Base-by-base conservation (phyloP, 2,329 filamentous ascomycete genomes). In the Colletotrichum sp. region DNA sequence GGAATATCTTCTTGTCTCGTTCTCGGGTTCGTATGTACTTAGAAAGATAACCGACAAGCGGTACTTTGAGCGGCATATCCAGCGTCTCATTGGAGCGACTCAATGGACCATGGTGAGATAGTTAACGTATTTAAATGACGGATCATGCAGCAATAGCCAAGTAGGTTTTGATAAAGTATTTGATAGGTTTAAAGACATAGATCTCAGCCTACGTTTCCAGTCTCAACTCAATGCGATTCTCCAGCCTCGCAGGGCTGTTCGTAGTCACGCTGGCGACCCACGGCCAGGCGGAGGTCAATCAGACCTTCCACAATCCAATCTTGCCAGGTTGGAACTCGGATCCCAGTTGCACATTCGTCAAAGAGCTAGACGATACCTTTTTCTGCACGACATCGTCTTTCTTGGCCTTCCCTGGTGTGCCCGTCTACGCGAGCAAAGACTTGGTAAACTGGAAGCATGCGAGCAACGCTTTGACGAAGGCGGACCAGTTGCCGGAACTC, bases 381-480 rank as follows among this genome's bases (percentile, higher is more conserved):
- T 89, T 88, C 79, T 89, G 88, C 77, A 87, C 86, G 5, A 87
- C 87, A 0, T 90, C 89, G 2, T 89, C 87, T 0, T 91, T 91
- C 78, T 86, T 88, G 71, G 83, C 85, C 1, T 90, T 90, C 76
- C 89, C 89, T 0, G 89, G 88, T 1, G 80, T 90, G 10, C 89
- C 89, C 0, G 85, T 91, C n/a, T 87, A 90, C 78, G 87, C 88
- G 2, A 89, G 86, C 16, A 86, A 84, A 71, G 88, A 91, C 78
- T 80, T 91, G 18, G 77, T 84, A 27, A 86, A 87, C 70, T 91
- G 89, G 88, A 87, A 86, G 75, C 83, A 87, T 7, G 79, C 81
- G 67, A 84, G 84, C 74, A 84, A 87, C 43, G 86, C 82, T 2
- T 84, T 84, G 79, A 87, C 81, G 70, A 84, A 85, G 5, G 82